phyloP scores from a whole-genome alignment of 768 basidiomycete species.

The Plicaturopsis crispa region DNA sequence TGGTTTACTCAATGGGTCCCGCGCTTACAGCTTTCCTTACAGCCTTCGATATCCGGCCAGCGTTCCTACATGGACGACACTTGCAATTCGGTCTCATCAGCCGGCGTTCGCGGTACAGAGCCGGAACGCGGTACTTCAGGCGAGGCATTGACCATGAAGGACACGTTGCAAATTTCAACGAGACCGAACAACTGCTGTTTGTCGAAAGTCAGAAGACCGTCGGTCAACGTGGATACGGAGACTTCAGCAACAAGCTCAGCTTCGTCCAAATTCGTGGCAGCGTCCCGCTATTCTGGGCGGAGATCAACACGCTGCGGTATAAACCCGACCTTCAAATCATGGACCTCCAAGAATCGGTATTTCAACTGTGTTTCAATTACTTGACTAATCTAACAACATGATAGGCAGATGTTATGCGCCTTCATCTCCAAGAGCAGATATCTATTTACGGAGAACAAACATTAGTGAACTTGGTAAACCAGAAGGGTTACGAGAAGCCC shows the following conservation, averaged over 20 bases:
- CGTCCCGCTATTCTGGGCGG: slow-evolving; percentile 93
- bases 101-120: slow-evolving; percentile 87
- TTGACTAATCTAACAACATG: slow-evolving; percentile 1
- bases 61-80: slow-evolving; percentile 68
- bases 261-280: slow-evolving; percentile 94
- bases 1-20: slow-evolving; percentile 4
- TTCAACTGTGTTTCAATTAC: slow-evolving; percentile 5
- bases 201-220: slow-evolving; percentile 49
- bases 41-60: slow-evolving; percentile 84
- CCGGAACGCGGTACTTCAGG: slow-evolving; percentile 95
- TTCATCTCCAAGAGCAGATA: slow-evolving; percentile 70
- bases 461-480: slow-evolving; percentile 89
- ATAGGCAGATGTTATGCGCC: slow-evolving; percentile 62
- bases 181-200: slow-evolving; percentile 91
- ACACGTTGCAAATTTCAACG: slow-evolving; percentile 95
- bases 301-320: slow-evolving; percentile 91
- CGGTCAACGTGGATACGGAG: slow-evolving; percentile 32
- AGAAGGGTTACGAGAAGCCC: slow-evolving; percentile 86
- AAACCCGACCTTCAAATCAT: slow-evolving; percentile 96
- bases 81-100: slow-evolving; percentile 86
- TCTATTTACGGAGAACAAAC: slow-evolving; percentile 69
- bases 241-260: slow-evolving; percentile 58
- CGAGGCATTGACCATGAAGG: slow-evolving; percentile 87
- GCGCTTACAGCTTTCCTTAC: slow-evolving; percentile 4
- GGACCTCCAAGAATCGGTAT: slow-evolving; percentile 84